Percentiles rank a stretch among this genome's conserved stretches.
phyloP scores from a whole-genome alignment of 768 basidiomycete species.

The Collybia nuda region DNA sequence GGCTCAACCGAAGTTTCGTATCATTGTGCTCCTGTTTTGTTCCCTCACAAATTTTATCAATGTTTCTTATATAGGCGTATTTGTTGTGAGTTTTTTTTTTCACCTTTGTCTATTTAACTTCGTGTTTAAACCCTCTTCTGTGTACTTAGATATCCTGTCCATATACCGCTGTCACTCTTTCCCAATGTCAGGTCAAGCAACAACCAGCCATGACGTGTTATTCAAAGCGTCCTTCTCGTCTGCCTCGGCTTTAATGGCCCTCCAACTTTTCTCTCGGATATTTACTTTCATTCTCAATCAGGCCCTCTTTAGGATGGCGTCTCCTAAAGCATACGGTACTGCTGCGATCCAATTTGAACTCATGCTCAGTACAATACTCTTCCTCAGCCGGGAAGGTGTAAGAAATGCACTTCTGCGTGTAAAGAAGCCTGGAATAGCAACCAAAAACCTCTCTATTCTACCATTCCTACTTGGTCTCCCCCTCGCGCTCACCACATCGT shows the following conservation, averaged over 20 bases:
- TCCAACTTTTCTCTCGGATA: slow-evolving; percentile 82
- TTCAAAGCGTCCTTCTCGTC: slow-evolving; percentile 38
- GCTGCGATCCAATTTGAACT: slow-evolving; percentile 95
- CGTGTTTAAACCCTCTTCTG: no score
- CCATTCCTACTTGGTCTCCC: slow-evolving; percentile 72
- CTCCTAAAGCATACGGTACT: slow-evolving; percentile 85
- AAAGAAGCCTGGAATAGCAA: slow-evolving; percentile 18
- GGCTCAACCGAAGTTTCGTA: no score
- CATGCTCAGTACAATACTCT: slow-evolving; percentile 84
- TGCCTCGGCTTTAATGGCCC: slow-evolving; percentile 70
- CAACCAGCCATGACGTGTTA: slow-evolving; percentile 19
- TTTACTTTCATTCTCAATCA: slow-evolving; percentile 92
- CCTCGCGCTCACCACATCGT: slow-evolving; percentile 50
- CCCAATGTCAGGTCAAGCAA: not conserved
- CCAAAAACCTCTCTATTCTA: slow-evolving; percentile 54
- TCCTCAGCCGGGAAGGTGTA: slow-evolving; percentile 91
- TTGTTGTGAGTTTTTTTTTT: no score
- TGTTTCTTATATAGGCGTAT: no score
- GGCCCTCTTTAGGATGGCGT: slow-evolving; percentile 76
- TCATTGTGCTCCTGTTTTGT: no score
- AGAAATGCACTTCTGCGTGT: slow-evolving; percentile 81
- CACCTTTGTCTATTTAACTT: no score
- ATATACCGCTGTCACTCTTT: no score
- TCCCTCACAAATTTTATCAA: no score
- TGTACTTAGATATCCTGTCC: no score